Evolutionary conservation across 2,329 filamentous ascomycete genomes (phyloP).

Genomic region (Diaporthe sp.): DNA sequence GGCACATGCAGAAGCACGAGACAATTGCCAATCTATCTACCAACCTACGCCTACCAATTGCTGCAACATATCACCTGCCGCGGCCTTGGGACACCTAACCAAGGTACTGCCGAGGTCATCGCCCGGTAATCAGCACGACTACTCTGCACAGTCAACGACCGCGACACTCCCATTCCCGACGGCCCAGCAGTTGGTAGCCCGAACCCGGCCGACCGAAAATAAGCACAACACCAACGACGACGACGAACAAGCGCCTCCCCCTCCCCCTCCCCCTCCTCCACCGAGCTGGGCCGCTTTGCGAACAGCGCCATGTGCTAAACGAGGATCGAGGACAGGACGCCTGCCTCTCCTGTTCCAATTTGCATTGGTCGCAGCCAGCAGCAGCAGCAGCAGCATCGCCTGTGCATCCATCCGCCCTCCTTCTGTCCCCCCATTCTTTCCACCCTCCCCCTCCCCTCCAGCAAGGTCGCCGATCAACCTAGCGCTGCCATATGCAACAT

Average conservation of each 20-base stretch:
- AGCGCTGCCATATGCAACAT: constrained; percentile 37
- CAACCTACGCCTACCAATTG: background rate
- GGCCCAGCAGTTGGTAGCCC: constrained; percentile 10
- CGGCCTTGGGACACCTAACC: background rate
- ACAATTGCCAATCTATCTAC: background rate
- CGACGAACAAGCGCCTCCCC: background rate
- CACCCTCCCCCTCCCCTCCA: constrained; percentile 14
- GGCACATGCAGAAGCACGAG: constrained; percentile 11
- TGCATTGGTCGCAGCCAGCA: constrained; percentile 1
- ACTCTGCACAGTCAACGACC: background rate
- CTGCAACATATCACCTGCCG: background rate
- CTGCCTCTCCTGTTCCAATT: constrained; percentile 9
- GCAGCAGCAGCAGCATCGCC: background rate
- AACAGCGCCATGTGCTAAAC: constrained; percentile 1
- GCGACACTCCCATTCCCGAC: background rate
- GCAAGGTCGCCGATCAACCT: constrained; percentile 32
- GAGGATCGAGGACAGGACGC: constrained; percentile 1
- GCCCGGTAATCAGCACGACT: background rate
- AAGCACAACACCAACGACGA: background rate
- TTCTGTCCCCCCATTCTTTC: constrained; percentile 4
- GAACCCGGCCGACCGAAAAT: constrained; percentile 9
- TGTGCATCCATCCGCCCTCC: constrained; percentile 18
- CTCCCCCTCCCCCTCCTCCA: background rate
- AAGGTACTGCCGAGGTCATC: constrained; percentile 4
- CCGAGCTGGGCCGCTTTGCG: background rate